Conservation (phyloP, 2,329 filamentous ascomycete species). For the Grosmannia serpens region DNA sequence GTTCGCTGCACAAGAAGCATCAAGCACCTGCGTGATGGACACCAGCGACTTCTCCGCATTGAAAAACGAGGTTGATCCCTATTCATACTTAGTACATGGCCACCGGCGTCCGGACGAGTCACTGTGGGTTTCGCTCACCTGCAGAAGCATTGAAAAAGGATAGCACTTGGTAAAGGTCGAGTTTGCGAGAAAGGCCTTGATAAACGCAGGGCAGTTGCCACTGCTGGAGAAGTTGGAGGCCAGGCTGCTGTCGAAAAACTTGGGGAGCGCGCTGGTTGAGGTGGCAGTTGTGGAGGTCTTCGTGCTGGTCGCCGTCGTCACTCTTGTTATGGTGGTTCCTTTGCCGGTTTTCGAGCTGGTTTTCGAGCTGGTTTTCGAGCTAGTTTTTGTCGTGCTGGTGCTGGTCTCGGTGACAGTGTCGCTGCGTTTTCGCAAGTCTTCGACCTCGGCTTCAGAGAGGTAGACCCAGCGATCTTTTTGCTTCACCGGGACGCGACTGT, state of each 20-base stretch:
- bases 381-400: not conserved
- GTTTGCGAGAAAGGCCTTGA: slow-evolving; percentile 54
- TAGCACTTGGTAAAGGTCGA: slow-evolving; percentile 62
- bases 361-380: not conserved
- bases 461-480: slow-evolving; percentile 24
- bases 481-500: slow-evolving; percentile 23
- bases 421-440: slow-evolving; percentile 12
- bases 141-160: slow-evolving; percentile 72
- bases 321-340: slow-evolving; percentile 9
- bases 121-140: slow-evolving; percentile 38
- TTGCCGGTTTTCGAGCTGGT: not conserved
- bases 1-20: slow-evolving; percentile 64
- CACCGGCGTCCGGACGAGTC: not conserved
- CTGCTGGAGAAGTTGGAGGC: slow-evolving; percentile 47
- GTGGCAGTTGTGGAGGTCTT: slow-evolving; percentile 17
- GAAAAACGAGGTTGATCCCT: slow-evolving; percentile 83
- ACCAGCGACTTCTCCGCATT: slow-evolving; percentile 59
- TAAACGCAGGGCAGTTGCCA: slow-evolving; percentile 53
- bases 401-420: slow-evolving; percentile 2
- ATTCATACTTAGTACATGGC: not conserved
- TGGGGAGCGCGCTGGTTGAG: slow-evolving; percentile 38
- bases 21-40: slow-evolving; percentile 64
- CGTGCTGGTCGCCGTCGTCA: slow-evolving; percentile 8
- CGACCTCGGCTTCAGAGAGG: slow-evolving; percentile 21
- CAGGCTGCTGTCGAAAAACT: slow-evolving; percentile 55